Percentiles rank a stretch among this genome's conserved stretches.
phyloP scores from a whole-genome alignment of 176 grass and related monocot species.

The Triticum urartu region DNA sequence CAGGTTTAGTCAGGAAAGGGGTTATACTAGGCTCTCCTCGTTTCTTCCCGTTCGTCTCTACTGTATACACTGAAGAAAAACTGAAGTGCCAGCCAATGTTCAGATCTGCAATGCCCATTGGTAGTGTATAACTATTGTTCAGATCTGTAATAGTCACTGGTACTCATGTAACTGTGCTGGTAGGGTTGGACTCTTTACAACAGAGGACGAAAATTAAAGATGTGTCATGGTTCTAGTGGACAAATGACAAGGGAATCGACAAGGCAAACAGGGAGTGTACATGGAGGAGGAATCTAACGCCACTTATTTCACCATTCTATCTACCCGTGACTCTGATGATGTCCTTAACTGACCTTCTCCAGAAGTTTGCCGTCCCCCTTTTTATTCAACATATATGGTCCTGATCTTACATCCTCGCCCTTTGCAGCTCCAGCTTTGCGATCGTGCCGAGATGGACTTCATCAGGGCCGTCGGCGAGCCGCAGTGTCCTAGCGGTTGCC shows the following conservation, averaged over 20 bases:
- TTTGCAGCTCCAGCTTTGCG: conserved; percentile 77
- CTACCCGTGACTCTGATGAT: background rate
- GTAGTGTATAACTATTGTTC: background rate
- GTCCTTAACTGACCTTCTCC: background rate
- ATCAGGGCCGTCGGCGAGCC: conserved; percentile 88
- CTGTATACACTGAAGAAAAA: conserved; percentile 1
- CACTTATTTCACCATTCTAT: conserved; percentile 13
- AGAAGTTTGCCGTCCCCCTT: background rate
- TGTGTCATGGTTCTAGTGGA: background rate
- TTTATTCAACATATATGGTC: background rate
- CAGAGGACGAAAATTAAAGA: background rate
- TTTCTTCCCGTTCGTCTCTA: background rate
- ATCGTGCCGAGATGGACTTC: conserved; percentile 93
- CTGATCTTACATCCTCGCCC: conserved; percentile 46
- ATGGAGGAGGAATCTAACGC: background rate
- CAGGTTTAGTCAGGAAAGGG: background rate
- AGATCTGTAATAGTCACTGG: background rate
- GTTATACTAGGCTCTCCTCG: background rate
- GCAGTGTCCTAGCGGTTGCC: conserved; percentile 75
- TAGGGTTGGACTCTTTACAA: background rate
- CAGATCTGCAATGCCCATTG: background rate
- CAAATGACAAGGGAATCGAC: background rate
- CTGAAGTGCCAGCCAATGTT: background rate
- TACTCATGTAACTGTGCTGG: background rate
- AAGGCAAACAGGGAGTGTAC: background rate